Conservation (phyloP, 140 eudicot genomes). For the Stevia rebaudiana region DNA sequence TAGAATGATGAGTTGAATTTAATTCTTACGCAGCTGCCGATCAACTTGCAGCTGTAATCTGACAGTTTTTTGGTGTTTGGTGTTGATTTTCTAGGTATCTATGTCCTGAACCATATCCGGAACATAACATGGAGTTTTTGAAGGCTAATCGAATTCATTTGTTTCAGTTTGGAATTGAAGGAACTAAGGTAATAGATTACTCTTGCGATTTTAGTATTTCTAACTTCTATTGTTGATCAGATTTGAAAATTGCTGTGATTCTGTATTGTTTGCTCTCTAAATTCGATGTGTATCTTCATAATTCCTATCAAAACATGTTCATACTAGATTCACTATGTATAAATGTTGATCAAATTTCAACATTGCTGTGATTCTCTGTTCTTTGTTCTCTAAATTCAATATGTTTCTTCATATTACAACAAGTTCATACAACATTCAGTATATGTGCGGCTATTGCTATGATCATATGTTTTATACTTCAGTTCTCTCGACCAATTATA, state of each 20-base stretch:
- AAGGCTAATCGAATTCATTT: conserved; percentile 59
- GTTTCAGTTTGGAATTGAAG: conserved; percentile 84
- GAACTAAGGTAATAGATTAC: conserved; percentile 52
- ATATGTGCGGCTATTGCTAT: background rate
- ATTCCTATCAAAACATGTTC: background rate
- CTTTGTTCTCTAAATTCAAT: background rate
- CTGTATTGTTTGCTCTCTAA: background rate
- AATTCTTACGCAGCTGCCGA: background rate
- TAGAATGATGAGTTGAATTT: background rate
- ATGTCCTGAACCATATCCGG: conserved; percentile 94
- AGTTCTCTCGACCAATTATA: background rate
- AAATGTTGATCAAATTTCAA: background rate
- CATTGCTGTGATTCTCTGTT: background rate
- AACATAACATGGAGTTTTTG: conserved; percentile 54
- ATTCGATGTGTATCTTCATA: background rate
- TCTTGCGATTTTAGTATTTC: background rate
- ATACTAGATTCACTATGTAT: background rate
- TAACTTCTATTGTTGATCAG: background rate
- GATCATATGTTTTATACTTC: background rate
- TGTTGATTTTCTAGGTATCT: conserved; percentile 40
- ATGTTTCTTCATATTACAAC: background rate
- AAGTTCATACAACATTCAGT: background rate
- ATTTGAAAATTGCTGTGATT: background rate
- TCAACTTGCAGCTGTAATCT: conserved; percentile 5
- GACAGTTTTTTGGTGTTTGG: conserved; percentile 4